Conservation (phyloP, 306 rosid species). For the Lablab purpureus region DNA sequence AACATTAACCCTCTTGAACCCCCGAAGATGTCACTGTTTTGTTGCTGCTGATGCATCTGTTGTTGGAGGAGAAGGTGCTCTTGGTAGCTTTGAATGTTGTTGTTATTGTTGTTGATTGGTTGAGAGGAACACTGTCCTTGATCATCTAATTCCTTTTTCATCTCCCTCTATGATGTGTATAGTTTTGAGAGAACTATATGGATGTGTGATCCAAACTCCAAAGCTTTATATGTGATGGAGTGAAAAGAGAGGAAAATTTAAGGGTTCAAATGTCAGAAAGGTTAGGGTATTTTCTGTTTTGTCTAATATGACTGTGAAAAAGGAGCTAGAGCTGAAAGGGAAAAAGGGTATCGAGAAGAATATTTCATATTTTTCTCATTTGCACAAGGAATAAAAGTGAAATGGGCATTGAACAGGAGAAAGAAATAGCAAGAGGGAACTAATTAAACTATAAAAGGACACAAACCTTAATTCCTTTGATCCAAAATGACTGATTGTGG, state of each 20-base stretch:
- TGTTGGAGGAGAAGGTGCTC: slow-evolving; percentile 71
- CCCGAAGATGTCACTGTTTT: slow-evolving; percentile 51
- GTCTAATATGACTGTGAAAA: slow-evolving; percentile 39
- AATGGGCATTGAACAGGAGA: neutral
- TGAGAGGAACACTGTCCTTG: slow-evolving; percentile 77
- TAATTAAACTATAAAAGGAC: neutral
- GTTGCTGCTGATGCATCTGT: slow-evolving; percentile 63
- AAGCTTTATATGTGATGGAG: slow-evolving; percentile 17
- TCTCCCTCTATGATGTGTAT: slow-evolving; percentile 45
- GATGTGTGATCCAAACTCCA: slow-evolving; percentile 12
- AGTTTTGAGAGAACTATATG: neutral
- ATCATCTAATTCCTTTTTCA: slow-evolving; percentile 63
- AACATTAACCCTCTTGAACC: slow-evolving; percentile 58
- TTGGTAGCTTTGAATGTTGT: slow-evolving; percentile 66
- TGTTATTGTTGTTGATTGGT: slow-evolving; percentile 49
- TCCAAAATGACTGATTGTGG: slow-evolving; percentile 39
- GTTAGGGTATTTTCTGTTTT: slow-evolving; percentile 33
- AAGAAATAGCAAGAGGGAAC: neutral
- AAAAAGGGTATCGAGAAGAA: slow-evolving; percentile 39
- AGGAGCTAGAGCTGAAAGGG: slow-evolving; percentile 4
- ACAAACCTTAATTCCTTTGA: slow-evolving; percentile 51
- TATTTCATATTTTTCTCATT: slow-evolving; percentile 12
- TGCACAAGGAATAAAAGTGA: slow-evolving; percentile 22
- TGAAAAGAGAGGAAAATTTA: slow-evolving; percentile 26
- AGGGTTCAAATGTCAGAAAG: slow-evolving; percentile 32